Percentiles rank a stretch among this genome's conserved stretches.
phyloP scores from a whole-genome alignment of 202 grass and related monocot species.

The Dendrocalamus latiflorus region DNA sequence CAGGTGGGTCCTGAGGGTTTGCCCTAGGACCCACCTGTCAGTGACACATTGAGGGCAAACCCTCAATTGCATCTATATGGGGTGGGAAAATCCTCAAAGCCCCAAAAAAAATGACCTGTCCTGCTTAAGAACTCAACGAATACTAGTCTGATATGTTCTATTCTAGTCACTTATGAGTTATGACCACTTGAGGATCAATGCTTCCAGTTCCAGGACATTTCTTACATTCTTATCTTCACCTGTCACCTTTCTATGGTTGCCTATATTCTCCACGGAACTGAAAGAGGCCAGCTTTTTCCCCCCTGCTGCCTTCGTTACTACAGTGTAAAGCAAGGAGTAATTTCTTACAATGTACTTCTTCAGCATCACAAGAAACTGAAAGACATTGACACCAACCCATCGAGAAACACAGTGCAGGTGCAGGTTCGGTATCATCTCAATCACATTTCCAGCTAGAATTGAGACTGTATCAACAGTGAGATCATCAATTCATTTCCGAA shows the following conservation, averaged over 20 bases:
- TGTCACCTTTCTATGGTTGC: not conserved
- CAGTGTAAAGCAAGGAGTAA: slow-evolving; percentile 2
- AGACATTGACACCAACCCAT: not conserved
- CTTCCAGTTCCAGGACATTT: not conserved
- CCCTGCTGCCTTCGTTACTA: not conserved
- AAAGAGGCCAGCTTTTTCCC: slow-evolving; percentile 14
- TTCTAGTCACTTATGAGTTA: slow-evolving; percentile 2
- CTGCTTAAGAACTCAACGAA: not conserved
- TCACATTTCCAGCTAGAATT: slow-evolving; percentile 1
- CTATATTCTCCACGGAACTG: slow-evolving; percentile 9
- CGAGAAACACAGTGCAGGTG: not conserved
- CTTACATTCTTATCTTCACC: slow-evolving; percentile 20
- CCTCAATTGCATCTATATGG: too few relatives aligned
- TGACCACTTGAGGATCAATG: not conserved
- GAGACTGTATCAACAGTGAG: not conserved
- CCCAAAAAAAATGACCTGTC: too few relatives aligned
- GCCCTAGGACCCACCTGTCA: too few relatives aligned
- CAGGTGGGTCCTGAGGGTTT: too few relatives aligned
- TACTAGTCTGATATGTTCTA: not conserved
- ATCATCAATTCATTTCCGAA: too few relatives aligned
- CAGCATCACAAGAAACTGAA: slow-evolving; percentile 5
- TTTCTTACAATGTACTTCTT: not conserved
- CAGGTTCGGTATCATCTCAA: not conserved
- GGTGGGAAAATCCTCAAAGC: too few relatives aligned
- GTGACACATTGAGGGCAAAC: too few relatives aligned